Base-by-base conservation (phyloP, 495 filamentous ascomycete species). In the Jackrogersella minutella region DNA sequence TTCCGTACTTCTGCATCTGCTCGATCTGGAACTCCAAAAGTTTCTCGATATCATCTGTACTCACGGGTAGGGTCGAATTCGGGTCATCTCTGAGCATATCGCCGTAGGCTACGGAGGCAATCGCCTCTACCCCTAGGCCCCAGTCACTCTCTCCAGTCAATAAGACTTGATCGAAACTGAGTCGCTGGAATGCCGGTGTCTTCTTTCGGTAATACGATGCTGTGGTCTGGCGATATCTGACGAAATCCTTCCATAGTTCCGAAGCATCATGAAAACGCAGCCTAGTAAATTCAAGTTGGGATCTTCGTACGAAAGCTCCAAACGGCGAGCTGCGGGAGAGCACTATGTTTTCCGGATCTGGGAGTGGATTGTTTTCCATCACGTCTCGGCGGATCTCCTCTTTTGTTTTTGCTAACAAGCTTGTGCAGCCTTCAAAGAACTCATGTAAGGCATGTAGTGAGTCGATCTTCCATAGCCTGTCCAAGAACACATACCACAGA, bases 11-110 rank as follows among this genome's bases (percentile, higher is more conserved):
- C 74, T 97, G 93, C 75, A 97, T 85, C 72, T 90, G 87, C 46
- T 90, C 87, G 24, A 97, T 87, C 76, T 97, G 93, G 65, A 93
- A 95, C 61, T 97, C 93, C 19, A 97, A 68, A 37, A 97, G 77
- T 16, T 87, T 86, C 73, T 96, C 92, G 8, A 96, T 83, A 72
- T 97, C 94, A 60, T 96, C 91, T 0, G 86, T 87, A 69, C 92
- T 95, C 46, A 92, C 79, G 3, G 77, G 74, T 28, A 77, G 43
- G 5, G 73, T 69, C 10, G 59, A 57, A 8, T 79, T 79, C 5
- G 74, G 68, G 40, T 84, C 79, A 19, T 80, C 77, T 21, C 82
- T 77, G 28, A 90, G 77, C 71, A 85, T 77, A 59, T 85, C 84
- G 2, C 78, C 80, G 68, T 96, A 94, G 0, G 88, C 82, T 10